Evolutionary conservation across 2,329 filamentous ascomycete genomes (phyloP).

Genomic region (Aspergillus sp.): DNA sequence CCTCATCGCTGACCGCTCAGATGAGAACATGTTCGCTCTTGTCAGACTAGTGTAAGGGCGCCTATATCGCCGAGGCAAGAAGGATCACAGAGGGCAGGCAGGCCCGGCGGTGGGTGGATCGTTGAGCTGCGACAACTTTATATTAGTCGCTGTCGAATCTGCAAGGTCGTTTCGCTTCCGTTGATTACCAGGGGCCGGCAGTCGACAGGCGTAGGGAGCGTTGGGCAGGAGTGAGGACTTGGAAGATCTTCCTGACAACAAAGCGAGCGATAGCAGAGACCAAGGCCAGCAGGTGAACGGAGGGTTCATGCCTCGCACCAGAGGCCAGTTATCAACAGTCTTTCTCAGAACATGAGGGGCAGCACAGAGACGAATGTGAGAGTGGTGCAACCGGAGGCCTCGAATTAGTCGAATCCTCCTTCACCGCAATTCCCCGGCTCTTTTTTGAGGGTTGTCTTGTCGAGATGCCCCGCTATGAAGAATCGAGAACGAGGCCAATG

Average conservation of each 20-base stretch:
- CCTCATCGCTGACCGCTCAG: neutral
- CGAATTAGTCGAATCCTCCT: constrained; percentile 4
- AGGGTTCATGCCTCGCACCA: neutral
- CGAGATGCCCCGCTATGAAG: constrained; percentile 3
- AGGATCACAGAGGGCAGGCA: neutral
- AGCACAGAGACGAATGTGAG: constrained; percentile 1
- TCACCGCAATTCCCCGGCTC: constrained; percentile 18
- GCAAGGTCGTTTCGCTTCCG: neutral
- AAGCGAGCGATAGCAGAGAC: neutral
- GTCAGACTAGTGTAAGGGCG: neutral
- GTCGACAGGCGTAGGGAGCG: neutral
- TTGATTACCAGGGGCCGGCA: neutral
- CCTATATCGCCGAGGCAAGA: neutral
- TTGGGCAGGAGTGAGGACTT: constrained; percentile 5
- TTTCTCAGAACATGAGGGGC: constrained; percentile 3
- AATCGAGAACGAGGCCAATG: neutral
- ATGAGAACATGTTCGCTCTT: neutral
- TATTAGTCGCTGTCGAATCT: neutral
- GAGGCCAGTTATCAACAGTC: constrained; percentile 3
- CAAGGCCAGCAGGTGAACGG: neutral
- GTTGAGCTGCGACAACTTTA: neutral
- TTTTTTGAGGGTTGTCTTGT: neutral
- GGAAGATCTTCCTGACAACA: constrained; percentile 4
- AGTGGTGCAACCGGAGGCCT: constrained; percentile 2
- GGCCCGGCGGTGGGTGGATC: neutral